phyloP scores from a whole-genome alignment of 768 basidiomycete genomes.

The Kwoniella shandongensis region DNA sequence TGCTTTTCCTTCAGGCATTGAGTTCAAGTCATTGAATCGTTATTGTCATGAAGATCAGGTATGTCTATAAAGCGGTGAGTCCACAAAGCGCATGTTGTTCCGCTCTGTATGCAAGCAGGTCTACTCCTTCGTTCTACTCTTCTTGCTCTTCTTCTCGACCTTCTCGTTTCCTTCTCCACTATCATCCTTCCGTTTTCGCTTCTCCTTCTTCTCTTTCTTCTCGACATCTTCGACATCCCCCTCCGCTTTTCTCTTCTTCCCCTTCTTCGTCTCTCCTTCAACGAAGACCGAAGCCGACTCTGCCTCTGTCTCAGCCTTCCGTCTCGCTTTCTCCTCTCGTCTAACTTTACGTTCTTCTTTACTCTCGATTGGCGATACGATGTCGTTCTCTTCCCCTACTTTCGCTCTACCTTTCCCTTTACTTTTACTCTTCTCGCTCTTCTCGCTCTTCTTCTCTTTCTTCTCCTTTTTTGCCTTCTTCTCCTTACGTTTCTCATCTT shows the following conservation, averaged over 20 bases:
- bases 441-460: slow-evolving; percentile 4
- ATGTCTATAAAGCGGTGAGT: too few relatives aligned
- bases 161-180: slow-evolving; percentile 16
- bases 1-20: too few relatives aligned
- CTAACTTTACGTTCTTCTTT: slow-evolving; percentile 19
- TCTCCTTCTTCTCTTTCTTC: slow-evolving; percentile 21
- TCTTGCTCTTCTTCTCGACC: slow-evolving; percentile 20
- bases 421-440: background rate
- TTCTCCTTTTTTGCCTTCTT: background rate
- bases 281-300: background rate
- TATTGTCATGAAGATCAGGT: too few relatives aligned
- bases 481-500: too few relatives aligned
- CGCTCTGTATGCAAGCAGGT: too few relatives aligned
- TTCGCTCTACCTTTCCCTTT: slow-evolving; percentile 5
- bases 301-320: slow-evolving; percentile 14
- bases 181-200: slow-evolving; percentile 25
- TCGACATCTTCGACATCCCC: background rate
- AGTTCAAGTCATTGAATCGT: too few relatives aligned
- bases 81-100: too few relatives aligned
- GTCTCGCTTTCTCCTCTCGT: slow-evolving; percentile 18
- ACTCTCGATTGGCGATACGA: background rate
- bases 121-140: background rate
- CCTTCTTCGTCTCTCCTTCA: background rate
- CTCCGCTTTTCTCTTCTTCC: background rate
- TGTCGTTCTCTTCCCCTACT: background rate